Conservation (phyloP, 257 asterid species). For the Nicotiana tomentosiformis region DNA sequence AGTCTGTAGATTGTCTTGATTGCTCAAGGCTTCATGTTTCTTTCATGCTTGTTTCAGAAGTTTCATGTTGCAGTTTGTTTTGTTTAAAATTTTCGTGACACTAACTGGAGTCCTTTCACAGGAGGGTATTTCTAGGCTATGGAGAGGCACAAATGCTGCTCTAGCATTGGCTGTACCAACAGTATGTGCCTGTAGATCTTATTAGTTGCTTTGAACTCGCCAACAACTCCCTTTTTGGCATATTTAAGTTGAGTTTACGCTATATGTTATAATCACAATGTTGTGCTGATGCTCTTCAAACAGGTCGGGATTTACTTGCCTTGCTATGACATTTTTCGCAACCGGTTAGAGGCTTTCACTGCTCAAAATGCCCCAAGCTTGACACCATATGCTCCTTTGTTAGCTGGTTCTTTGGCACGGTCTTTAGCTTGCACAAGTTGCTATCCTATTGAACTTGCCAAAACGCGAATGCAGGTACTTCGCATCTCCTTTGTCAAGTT, state of each 20-base stretch:
- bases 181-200: constrained; percentile 38
- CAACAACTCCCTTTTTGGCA: not conserved
- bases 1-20: not conserved
- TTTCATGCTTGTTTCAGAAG: not conserved
- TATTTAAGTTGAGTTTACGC: not conserved
- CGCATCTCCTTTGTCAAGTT: not conserved
- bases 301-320: constrained; percentile 96
- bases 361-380: constrained; percentile 46
- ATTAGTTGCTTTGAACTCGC: not conserved
- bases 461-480: constrained; percentile 94
- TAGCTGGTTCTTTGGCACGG: constrained; percentile 90
- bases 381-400: constrained; percentile 60
- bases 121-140: constrained; percentile 86
- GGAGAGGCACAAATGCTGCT: constrained; percentile 98
- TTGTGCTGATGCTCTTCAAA: constrained; percentile 12
- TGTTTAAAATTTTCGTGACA: not conserved
- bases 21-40: not conserved
- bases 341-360: constrained; percentile 58
- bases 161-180: constrained; percentile 91
- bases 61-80: not conserved
- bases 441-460: constrained; percentile 96
- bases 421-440: constrained; percentile 88
- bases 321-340: constrained; percentile 77
- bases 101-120: constrained; percentile 24
- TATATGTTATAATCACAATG: not conserved